Evolutionary conservation across 2,329 filamentous ascomycete species (phyloP), one percentile per base, ranked within the genome.

Genomic region (Penicillium vulpinum): DNA sequence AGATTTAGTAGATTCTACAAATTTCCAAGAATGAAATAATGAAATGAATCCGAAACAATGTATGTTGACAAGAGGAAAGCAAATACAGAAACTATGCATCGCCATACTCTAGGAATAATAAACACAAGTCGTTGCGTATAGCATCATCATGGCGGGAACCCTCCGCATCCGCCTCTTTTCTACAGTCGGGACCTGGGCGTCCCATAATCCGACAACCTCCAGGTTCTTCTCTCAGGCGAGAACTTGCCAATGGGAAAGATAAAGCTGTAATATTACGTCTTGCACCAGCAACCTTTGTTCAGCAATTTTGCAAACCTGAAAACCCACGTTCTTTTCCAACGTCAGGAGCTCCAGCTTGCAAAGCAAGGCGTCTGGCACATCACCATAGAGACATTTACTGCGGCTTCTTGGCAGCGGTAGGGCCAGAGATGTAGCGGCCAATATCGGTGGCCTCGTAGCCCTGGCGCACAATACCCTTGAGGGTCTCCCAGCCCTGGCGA

Each of bases 361-460:
- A 43, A 44, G 36, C 26, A 46, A 46, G 51, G 29, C 51, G 28
- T 18, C 50, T 41, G 50, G 38, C 51, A 41, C 39, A 57, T 51
- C 40, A 26, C 38, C 28, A 31, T 45, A n/a, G 18, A 15, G 22
- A 28, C 54, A 50, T 69, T 70, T 78, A 81, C 68, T 80, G 78
- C 7, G 78, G 75, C 73, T 81, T 81, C 74, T 80, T 81, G 55
- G 67, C 69, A 44, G 67, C 62, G 35, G 72, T 62, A 54, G 70
- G 66, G 26, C 83, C 84, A 62, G 81, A 81, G 61, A 86, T 75
- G 77, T 93, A 94, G 75, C 86, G 88, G 78, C 83, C 85, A 67
- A 92, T 70, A 70, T 97, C 91, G 39, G 92, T 96, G 54, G 83
- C 83, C 67, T 91, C 87, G 73, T 92, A 87, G 70, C 88, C 91